These are phyloP conservation scores for Eimeria acervulina DNA, from an alignment of 169 alveolate genomes.

Conservation along the genomic window DNA sequence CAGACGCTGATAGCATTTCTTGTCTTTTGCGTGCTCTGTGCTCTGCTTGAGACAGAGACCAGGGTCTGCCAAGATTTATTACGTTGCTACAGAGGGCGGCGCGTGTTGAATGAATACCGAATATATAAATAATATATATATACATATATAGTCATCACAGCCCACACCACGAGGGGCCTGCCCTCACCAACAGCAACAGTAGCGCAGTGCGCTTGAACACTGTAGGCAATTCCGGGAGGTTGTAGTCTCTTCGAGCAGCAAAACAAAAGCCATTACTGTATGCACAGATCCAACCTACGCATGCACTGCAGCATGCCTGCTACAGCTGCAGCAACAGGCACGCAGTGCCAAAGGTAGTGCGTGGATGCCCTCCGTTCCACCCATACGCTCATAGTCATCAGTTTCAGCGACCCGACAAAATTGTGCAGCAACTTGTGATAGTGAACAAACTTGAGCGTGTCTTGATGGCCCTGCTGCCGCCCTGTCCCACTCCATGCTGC, in stretches of 20 bases:
- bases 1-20: slow-evolving; percentile 31
- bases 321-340: slow-evolving; percentile 1
- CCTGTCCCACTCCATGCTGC: neutral
- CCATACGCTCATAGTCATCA: neutral
- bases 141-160: neutral
- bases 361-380: neutral
- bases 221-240: slow-evolving; percentile 5
- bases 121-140: too few species aligned
- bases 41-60: neutral
- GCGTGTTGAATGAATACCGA: neutral
- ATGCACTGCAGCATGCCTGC: slow-evolving; percentile 9
- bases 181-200: neutral
- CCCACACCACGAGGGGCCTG: neutral
- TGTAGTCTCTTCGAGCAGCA: neutral
- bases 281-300: slow-evolving; percentile 5
- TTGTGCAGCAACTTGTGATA: neutral
- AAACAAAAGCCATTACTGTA: neutral
- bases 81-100: neutral
- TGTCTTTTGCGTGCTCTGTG: slow-evolving; percentile 43
- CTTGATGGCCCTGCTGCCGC: neutral
- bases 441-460: neutral
- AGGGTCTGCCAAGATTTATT: neutral
- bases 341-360: neutral
- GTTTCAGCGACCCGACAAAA: neutral
- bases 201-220: slow-evolving; percentile 18